Conservation (phyloP, 805 yeast species). For the Blastobotrys robertii region DNA sequence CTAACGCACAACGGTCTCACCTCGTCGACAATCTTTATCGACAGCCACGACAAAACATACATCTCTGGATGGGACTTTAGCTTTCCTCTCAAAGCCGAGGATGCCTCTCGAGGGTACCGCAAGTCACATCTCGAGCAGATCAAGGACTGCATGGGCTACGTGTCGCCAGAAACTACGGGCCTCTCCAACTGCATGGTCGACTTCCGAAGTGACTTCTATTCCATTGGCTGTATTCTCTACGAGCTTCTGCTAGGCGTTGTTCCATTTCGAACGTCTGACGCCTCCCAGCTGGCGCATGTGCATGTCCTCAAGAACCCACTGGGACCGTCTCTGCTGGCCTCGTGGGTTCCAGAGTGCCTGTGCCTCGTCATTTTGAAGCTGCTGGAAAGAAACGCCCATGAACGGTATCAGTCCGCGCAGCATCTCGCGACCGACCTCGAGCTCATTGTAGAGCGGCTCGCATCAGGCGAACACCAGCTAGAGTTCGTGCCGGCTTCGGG, state of each 20-base stretch:
- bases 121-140: constrained; percentile 32
- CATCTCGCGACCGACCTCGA: constrained; percentile 31
- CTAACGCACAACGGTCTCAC: constrained; percentile 41
- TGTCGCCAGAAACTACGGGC: constrained; percentile 43
- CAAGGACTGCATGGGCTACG: constrained; percentile 35
- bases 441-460: constrained; percentile 6
- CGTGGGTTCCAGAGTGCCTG: constrained; percentile 22
- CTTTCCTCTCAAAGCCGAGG: constrained; percentile 35
- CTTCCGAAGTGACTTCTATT: constrained; percentile 39
- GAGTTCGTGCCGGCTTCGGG: constrained; percentile 10
- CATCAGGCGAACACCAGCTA: constrained; percentile 11
- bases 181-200: constrained; percentile 33
- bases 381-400: constrained; percentile 32
- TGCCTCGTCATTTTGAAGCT: constrained; percentile 35
- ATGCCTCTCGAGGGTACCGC: constrained; percentile 34
- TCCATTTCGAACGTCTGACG: constrained; percentile 36
- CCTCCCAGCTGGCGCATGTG: constrained; percentile 31
- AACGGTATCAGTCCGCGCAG: constrained; percentile 31
- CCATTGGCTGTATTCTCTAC: constrained; percentile 41
- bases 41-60: constrained; percentile 29
- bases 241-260: constrained; percentile 37
- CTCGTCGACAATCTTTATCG: constrained; percentile 31
- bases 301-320: constrained; percentile 34
- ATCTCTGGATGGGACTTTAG: constrained; percentile 42
- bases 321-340: constrained; percentile 29